Evolutionary conservation across 768 basidiomycete species (phyloP).

Genomic region (Suillus plorans): DNA sequence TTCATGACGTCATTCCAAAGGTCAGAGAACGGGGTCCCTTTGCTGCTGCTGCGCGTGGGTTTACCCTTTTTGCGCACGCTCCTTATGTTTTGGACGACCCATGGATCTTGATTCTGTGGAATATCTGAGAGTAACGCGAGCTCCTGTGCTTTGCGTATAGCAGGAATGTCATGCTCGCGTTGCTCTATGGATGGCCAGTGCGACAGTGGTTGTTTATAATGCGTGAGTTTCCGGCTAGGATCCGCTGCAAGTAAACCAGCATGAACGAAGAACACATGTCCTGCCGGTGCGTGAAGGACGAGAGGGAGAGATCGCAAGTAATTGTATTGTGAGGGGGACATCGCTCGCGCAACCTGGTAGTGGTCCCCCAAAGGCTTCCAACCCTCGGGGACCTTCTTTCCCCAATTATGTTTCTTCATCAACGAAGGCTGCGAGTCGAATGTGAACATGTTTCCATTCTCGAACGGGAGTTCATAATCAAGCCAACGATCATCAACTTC

Average conservation of each 20-base stretch:
- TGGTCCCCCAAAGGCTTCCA: constrained; percentile 80
- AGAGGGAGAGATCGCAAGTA: constrained; percentile 79
- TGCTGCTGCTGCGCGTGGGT: constrained; percentile 27
- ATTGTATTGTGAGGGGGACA: constrained; percentile 60
- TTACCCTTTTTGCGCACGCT: constrained; percentile 40
- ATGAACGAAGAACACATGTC: constrained; percentile 79
- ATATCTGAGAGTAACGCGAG: constrained; percentile 61
- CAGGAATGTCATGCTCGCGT: constrained; percentile 15
- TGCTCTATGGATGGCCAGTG: constrained; percentile 46
- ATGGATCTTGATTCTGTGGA: constrained; percentile 77
- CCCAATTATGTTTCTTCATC: constrained; percentile 43
- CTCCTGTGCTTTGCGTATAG: constrained; percentile 64
- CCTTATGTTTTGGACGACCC: constrained; percentile 51
- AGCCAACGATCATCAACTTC: constrained; percentile 47
- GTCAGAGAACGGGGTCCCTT: constrained; percentile 74
- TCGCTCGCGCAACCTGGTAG: constrained; percentile 68
- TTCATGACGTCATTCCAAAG: constrained; percentile 71
- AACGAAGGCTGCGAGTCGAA: constrained; percentile 31
- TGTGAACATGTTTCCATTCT: constrained; percentile 28
- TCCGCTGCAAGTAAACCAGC: constrained; percentile 80
- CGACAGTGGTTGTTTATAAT: constrained; percentile 70
- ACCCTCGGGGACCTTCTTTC: constrained; percentile 54
- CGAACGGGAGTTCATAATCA: constrained; percentile 15
- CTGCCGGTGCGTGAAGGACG: constrained; percentile 67
- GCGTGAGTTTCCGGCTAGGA: constrained; percentile 48